phyloP scores from a whole-genome alignment of 1,284 basidiomycete species.

The Agroathelia rolfsii region DNA sequence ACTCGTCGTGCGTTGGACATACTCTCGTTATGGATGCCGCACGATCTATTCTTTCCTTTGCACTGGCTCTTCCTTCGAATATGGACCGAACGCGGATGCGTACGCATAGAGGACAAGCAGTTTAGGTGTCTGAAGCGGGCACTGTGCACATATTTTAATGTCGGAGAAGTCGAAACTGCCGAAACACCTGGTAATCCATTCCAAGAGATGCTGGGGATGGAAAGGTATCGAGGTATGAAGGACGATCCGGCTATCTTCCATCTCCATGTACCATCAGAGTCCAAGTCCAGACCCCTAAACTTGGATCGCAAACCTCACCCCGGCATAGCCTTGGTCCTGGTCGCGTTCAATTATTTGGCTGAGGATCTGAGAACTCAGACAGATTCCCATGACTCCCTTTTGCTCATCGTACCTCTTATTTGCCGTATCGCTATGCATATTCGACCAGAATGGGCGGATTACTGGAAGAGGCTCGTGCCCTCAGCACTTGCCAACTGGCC shows the following conservation, averaged over 20 bases:
- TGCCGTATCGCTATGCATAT: constrained; percentile 57
- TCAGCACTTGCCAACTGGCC: constrained; percentile 48
- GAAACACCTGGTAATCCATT: constrained; percentile 21
- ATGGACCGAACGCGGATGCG: constrained; percentile 62
- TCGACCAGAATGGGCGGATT: constrained; percentile 78
- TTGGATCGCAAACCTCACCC: constrained; percentile 25
- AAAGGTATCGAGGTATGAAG: too few relatives aligned
- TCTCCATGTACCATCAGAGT: constrained; percentile 38
- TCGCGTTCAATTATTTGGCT: constrained; percentile 68
- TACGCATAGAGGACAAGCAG: too few relatives aligned
- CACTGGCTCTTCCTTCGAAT: constrained; percentile 46
- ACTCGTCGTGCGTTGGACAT: constrained; percentile 51
- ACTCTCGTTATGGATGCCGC: constrained; percentile 49
- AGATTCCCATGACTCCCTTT: constrained; percentile 44
- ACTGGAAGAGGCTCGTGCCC: constrained; percentile 74
- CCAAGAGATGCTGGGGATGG: too few relatives aligned
- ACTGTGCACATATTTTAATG: constrained; percentile 38
- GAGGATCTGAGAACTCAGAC: constrained; percentile 56
- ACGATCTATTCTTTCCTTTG: constrained; percentile 42
- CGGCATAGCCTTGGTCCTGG: constrained; percentile 43
- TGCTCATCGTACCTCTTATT: constrained; percentile 54
- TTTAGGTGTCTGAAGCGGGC: constrained; percentile 46
- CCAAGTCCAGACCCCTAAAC: too few relatives aligned
- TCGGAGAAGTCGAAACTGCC: constrained; percentile 18
- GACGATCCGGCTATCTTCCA: constrained; percentile 44